Percentiles rank a stretch among this genome's conserved stretches.
These are phyloP conservation scores for Calocybe cyanea DNA, from an alignment of 768 basidiomycete species.

Conservation along the genomic window DNA sequence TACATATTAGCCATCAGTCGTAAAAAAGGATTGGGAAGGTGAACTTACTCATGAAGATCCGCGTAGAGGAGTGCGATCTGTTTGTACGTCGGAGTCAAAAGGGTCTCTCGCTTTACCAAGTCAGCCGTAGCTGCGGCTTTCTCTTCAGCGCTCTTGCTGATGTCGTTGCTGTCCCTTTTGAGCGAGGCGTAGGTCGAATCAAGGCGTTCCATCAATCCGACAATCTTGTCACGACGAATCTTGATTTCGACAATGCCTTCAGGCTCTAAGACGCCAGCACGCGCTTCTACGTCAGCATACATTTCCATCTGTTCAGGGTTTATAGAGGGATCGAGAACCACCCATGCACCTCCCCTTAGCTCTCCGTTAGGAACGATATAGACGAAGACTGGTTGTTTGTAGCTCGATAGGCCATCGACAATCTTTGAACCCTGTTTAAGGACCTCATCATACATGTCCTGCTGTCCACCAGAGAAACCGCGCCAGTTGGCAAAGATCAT, in stretches of 20 bases:
- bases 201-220: slow-evolving; percentile 88
- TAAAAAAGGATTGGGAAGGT: slow-evolving; percentile 1
- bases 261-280: slow-evolving; percentile 94
- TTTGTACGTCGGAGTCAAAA: slow-evolving; percentile 87
- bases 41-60: slow-evolving; percentile 89
- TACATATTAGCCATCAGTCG: slow-evolving; percentile 11
- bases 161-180: slow-evolving; percentile 78
- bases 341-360: slow-evolving; percentile 98
- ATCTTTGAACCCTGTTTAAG: slow-evolving; percentile 98
- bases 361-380: slow-evolving; percentile 99
- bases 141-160: slow-evolving; percentile 69
- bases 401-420: slow-evolving; percentile 94
- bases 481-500: slow-evolving; percentile 99
- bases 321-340: slow-evolving; percentile 97
- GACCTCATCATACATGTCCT: slow-evolving; percentile 98
- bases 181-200: slow-evolving; percentile 78
- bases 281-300: slow-evolving; percentile 95
- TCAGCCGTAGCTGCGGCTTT: slow-evolving; percentile 65
- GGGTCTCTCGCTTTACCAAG: slow-evolving; percentile 70
- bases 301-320: slow-evolving; percentile 98
- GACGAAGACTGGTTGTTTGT: slow-evolving; percentile 97
- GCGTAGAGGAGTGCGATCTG: slow-evolving; percentile 93
- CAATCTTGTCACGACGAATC: slow-evolving; percentile 92
- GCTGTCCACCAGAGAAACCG: slow-evolving; percentile 99
- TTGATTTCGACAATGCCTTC: slow-evolving; percentile 98